These are phyloP conservation scores for Apiotrichum sp. DNA, from an alignment of 1,284 basidiomycete species.

Conservation along the genomic window DNA sequence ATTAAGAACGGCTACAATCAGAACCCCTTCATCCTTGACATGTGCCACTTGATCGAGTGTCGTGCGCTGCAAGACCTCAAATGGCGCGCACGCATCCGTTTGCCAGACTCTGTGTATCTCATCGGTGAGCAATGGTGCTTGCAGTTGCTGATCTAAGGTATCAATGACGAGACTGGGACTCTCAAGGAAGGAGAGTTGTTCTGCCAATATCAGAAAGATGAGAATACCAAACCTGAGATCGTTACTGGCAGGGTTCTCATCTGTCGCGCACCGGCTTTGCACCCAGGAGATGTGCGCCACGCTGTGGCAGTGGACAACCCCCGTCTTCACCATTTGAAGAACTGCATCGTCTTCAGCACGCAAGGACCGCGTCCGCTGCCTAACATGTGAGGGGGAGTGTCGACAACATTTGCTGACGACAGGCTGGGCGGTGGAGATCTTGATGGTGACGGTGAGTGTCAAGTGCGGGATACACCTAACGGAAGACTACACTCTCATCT, in stretches of 20 bases:
- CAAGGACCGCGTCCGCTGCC: conserved; percentile 41
- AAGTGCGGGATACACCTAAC: neutral
- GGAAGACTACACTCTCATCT: conserved; percentile 44
- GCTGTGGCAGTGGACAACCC: conserved; percentile 39
- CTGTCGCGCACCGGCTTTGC: conserved; percentile 43
- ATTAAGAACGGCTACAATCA: conserved; percentile 35
- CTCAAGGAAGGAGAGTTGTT: conserved; percentile 44
- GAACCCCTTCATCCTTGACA: conserved; percentile 40
- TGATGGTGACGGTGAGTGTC: conserved; percentile 38
- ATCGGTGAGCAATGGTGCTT: conserved; percentile 29
- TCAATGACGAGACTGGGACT: conserved; percentile 40
- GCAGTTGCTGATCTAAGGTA: conserved; percentile 22
- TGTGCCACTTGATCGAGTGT: conserved; percentile 38
- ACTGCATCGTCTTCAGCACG: conserved; percentile 45
- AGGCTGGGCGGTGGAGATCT: conserved; percentile 47
- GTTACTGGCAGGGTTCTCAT: conserved; percentile 37
- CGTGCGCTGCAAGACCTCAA: conserved; percentile 43
- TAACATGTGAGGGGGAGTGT: conserved; percentile 29
- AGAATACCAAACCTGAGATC: conserved; percentile 22
- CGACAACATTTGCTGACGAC: conserved; percentile 3
- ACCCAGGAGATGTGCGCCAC: conserved; percentile 41
- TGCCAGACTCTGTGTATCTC: conserved; percentile 39
- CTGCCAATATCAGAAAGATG: conserved; percentile 41
- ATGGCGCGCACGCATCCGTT: conserved; percentile 42
- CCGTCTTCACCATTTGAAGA: conserved; percentile 39